Base-by-base conservation (phyloP, 2,329 filamentous ascomycete genomes). In the Aspergillus carbonarius region DNA sequence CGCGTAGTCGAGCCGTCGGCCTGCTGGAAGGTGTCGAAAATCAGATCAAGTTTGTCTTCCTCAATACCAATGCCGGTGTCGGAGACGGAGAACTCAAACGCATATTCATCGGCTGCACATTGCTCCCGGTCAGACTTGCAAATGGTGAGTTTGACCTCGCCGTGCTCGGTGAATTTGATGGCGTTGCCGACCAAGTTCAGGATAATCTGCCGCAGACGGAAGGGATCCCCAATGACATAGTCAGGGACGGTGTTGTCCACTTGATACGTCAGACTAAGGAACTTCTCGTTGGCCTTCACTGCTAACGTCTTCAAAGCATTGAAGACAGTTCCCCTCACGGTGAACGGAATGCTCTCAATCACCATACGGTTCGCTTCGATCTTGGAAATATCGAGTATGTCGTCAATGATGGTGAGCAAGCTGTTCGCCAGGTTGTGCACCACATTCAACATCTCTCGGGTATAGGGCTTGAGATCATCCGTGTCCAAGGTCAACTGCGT, bases 1-100 rank as follows among this genome's bases (percentile, higher is more conserved):
- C 93, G 86, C 1, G 93, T 98, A 75, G 96, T 98, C 34, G 93
- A 97, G 37, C 93, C 93, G 73, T 98, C 95, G 18, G 95, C 95
- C 79, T 98, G 95, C 76, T 97, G 93, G 86, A 98, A 98, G 0
- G 93, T 98, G 78, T 98, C 95, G 77, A 99, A 98, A 72, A 99
- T 98, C 65, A 98, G 82, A 72, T 96, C 92, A 54, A 98, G 85
- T 79, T 98, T 98, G 78, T 98, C 93, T 64, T 90, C 86, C 69
- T 93, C 91, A 68, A 98, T 98, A 69, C 95, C 95, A 70, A 98
- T 99, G 66, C 95, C 95, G 35, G 95, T 98, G 74, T 98, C 95
- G 18, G 91, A 90, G 34, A 99, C 95, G 55, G 93, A 88, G 76
- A 98, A 98, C 77, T 98, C 92, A 73, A 97, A 93, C 27, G 92